A percentile compares a stretch with the other conserved stretches of the same genome.
Conservation (phyloP, 768 basidiomycete genomes). For the Strobilomyces confusus region DNA sequence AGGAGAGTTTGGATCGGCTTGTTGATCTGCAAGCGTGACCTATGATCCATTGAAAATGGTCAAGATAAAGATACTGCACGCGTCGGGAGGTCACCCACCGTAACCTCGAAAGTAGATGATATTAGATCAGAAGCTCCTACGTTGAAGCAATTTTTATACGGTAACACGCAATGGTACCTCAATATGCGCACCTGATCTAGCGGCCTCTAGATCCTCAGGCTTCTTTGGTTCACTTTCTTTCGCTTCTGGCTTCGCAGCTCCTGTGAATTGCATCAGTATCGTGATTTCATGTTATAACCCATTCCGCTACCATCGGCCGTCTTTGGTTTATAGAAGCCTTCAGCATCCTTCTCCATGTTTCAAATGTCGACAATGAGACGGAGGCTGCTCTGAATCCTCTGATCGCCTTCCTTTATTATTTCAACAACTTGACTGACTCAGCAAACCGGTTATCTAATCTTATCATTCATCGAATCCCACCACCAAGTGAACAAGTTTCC, state of each 20-base stretch:
- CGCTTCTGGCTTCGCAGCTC: constrained; percentile 21
- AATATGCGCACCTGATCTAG: constrained; percentile 21
- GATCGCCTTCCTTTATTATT: background rate
- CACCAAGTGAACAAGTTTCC: background rate
- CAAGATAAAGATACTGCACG: background rate
- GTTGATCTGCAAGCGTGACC: constrained; percentile 97
- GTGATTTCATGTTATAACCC: background rate
- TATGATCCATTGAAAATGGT: constrained; percentile 27
- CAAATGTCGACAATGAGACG: constrained; percentile 11
- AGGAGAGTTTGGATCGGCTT: constrained; percentile 94
- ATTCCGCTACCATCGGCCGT: constrained; percentile 36
- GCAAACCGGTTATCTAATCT: constrained; percentile 22
- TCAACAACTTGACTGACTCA: constrained; percentile 18
- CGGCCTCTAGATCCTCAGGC: constrained; percentile 16
- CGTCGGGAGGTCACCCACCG: constrained; percentile 41
- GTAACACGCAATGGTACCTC: background rate
- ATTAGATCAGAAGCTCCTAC: constrained; percentile 55
- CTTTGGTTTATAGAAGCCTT: constrained; percentile 70
- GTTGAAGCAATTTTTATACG: background rate
- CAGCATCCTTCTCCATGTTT: constrained; percentile 69
- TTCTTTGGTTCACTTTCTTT: constrained; percentile 26
- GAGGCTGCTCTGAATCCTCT: background rate
- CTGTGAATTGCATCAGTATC: constrained; percentile 12
- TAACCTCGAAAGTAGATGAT: constrained; percentile 79
- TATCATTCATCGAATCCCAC: background rate